These are phyloP conservation scores for Yueomyces sinensis DNA, from an alignment of 805 yeast species.

Conservation along the genomic window DNA sequence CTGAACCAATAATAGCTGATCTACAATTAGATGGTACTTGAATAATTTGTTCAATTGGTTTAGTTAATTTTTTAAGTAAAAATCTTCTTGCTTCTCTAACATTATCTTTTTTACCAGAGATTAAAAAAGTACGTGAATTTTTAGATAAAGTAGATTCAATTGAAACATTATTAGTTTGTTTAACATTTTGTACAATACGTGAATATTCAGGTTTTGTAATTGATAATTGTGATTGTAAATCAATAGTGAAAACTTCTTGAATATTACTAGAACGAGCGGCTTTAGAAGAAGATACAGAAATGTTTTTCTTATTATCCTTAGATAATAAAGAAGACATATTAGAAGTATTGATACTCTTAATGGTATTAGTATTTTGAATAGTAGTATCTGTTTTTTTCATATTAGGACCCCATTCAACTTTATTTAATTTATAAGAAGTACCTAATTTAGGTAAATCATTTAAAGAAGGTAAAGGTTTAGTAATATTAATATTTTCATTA, in stretches of 20 bases:
- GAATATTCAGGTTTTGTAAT: slow-evolving; percentile 53
- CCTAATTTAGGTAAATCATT: slow-evolving; percentile 58
- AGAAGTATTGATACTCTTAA: slow-evolving; percentile 9
- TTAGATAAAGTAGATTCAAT: slow-evolving; percentile 76
- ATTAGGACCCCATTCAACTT: slow-evolving; percentile 33
- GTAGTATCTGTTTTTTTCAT: slow-evolving; percentile 26
- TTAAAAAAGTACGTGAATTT: slow-evolving; percentile 69
- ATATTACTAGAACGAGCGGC: slow-evolving; percentile 38
- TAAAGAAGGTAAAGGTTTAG: slow-evolving; percentile 18
- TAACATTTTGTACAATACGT: slow-evolving; percentile 50
- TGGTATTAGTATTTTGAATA: slow-evolving; percentile 11
- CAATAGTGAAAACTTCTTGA: slow-evolving; percentile 71
- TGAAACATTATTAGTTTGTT: slow-evolving; percentile 45
- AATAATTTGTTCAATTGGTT: slow-evolving; percentile 50
- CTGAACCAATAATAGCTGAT: slow-evolving; percentile 73
- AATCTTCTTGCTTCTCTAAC: slow-evolving; percentile 64
- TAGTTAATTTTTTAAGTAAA: slow-evolving; percentile 61
- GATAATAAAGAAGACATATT: slow-evolving; percentile 1
- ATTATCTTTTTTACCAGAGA: slow-evolving; percentile 58
- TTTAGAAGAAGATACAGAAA: slow-evolving; percentile 10
- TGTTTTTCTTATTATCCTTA: too few relatives aligned
- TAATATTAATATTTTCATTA: slow-evolving; percentile 1
- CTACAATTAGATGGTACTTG: slow-evolving; percentile 65
- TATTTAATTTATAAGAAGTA: slow-evolving; percentile 25
- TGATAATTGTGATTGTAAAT: slow-evolving; percentile 51